phyloP scores from a whole-genome alignment of 2,329 filamentous ascomycete genomes.

The Pyrenophora tritici-repentis region DNA sequence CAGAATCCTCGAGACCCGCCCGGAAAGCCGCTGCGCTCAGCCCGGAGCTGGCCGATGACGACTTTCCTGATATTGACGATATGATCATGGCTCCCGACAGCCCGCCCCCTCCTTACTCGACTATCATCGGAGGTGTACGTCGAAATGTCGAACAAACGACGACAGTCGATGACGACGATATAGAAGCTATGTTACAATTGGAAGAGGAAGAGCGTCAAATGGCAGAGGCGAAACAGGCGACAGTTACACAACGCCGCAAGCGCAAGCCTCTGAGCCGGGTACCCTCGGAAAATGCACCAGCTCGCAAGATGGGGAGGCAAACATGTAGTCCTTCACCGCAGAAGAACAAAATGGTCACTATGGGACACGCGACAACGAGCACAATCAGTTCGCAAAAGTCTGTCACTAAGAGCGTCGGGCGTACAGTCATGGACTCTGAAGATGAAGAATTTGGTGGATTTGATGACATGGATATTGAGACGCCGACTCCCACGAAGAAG shows the following conservation, averaged over 20 bases:
- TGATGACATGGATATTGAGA: slow-evolving; percentile 34
- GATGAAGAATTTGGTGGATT: slow-evolving; percentile 39
- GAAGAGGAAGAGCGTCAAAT: slow-evolving; percentile 23
- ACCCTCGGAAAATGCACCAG: slow-evolving; percentile 34
- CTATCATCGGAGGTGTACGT: slow-evolving; percentile 31
- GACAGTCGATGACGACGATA: slow-evolving; percentile 10
- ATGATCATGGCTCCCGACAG: slow-evolving; percentile 28
- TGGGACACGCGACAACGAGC: not conserved
- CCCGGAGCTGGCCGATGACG: slow-evolving; percentile 25
- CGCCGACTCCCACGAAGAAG: slow-evolving; percentile 11
- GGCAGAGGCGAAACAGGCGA: slow-evolving; percentile 6
- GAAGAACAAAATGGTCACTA: slow-evolving; percentile 1
- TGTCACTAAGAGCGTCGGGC: slow-evolving; percentile 21
- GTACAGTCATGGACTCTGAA: slow-evolving; percentile 39
- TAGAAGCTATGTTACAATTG: slow-evolving; percentile 17
- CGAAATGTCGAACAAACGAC: not conserved
- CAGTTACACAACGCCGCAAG: slow-evolving; percentile 27
- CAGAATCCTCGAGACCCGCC: slow-evolving; percentile 25
- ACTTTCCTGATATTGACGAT: slow-evolving; percentile 50
- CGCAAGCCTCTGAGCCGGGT: slow-evolving; percentile 39
- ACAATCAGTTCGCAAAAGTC: slow-evolving; percentile 13
- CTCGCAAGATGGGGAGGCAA: slow-evolving; percentile 38
- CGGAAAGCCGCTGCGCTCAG: slow-evolving; percentile 16
- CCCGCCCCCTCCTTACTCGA: slow-evolving; percentile 53
- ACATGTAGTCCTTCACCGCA: slow-evolving; percentile 27